phyloP scores from a whole-genome alignment of 208 protist genomes.

The Wallacemonas sp. region DNA sequence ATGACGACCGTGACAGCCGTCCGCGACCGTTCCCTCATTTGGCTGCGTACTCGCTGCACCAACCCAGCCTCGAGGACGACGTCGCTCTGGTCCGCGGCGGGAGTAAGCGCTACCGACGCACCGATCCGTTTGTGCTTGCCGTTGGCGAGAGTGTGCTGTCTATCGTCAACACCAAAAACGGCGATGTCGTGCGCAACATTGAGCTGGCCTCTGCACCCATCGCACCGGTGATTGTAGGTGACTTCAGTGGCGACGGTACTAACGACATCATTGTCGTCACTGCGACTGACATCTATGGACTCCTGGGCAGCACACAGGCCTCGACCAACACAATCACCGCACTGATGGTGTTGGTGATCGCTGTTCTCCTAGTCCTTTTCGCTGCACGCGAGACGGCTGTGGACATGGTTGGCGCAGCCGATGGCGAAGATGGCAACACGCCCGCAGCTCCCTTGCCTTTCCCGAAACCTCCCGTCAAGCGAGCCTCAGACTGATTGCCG shows the following conservation, averaged over 20 bases:
- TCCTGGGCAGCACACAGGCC: conserved; percentile 51
- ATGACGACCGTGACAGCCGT: conserved; percentile 15
- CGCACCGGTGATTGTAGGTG: conserved; percentile 71
- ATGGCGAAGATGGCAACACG: conserved; percentile 25
- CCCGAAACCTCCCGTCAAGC: conserved; percentile 22
- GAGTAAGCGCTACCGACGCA: conserved; percentile 38
- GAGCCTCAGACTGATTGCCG: conserved; percentile 43
- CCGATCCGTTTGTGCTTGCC: conserved; percentile 81
- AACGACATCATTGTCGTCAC: conserved; percentile 88
- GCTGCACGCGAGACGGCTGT: conserved; percentile 42
- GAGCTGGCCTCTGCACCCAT: conserved; percentile 48
- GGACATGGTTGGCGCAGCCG: conserved; percentile 23
- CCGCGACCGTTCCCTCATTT: conserved; percentile 63
- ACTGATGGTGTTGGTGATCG: conserved; percentile 75
- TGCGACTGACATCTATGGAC: conserved; percentile 59
- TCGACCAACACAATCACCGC: conserved; percentile 66
- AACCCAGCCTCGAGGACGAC: conserved; percentile 42
- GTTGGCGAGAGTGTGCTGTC: conserved; percentile 68
- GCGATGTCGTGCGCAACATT: conserved; percentile 60
- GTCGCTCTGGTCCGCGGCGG: conserved; percentile 43
- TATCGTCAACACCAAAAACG: conserved; percentile 57
- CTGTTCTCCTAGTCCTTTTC: conserved; percentile 70
- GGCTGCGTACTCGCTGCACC: conserved; percentile 60
- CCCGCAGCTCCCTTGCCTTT: conserved; percentile 6
- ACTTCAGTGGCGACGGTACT: conserved; percentile 88